phyloP scores from a whole-genome alignment of 1,284 basidiomycete species.

The Melampsora americana region DNA sequence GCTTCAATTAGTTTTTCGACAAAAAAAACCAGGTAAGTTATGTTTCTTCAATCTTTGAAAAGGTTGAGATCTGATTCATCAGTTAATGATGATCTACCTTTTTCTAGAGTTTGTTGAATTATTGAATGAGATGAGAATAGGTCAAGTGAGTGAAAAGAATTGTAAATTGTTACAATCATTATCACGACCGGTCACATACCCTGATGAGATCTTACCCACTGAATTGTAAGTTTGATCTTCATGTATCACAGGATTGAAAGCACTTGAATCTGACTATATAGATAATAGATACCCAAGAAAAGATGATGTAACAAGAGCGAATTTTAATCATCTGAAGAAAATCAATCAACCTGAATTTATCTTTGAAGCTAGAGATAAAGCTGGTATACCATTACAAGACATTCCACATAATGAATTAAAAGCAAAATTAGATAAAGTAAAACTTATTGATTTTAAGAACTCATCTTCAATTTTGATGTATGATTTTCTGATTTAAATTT shows the following conservation, averaged over 20 bases:
- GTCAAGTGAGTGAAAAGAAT: no score
- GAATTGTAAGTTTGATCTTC: slow-evolving; percentile 52
- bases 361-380: slow-evolving; percentile 2
- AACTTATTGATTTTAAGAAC: slow-evolving; percentile 74
- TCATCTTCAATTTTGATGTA: slow-evolving; percentile 58
- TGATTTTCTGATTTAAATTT: background rate
- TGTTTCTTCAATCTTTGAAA: no score
- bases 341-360: slow-evolving; percentile 53
- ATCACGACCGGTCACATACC: slow-evolving; percentile 47
- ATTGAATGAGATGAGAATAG: no score
- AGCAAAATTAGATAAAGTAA: slow-evolving; percentile 68
- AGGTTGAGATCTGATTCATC: slow-evolving; percentile 27
- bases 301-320: slow-evolving; percentile 74
- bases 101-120: no score
- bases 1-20: slow-evolving; percentile 80
- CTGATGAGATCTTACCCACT: slow-evolving; percentile 52
- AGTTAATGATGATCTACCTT: no score
- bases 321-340: slow-evolving; percentile 62
- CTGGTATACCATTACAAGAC: background rate
- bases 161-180: slow-evolving; percentile 20
- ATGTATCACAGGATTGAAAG: no score
- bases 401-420: slow-evolving; percentile 56
- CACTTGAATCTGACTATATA: no score
- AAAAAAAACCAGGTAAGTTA: slow-evolving; percentile 59
- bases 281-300: slow-evolving; percentile 70